A percentile compares a stretch with the other conserved stretches of the same genome.
phyloP scores from a whole-genome alignment of 805 yeast genomes.

The Vanderwaltozyma verrucispora region DNA sequence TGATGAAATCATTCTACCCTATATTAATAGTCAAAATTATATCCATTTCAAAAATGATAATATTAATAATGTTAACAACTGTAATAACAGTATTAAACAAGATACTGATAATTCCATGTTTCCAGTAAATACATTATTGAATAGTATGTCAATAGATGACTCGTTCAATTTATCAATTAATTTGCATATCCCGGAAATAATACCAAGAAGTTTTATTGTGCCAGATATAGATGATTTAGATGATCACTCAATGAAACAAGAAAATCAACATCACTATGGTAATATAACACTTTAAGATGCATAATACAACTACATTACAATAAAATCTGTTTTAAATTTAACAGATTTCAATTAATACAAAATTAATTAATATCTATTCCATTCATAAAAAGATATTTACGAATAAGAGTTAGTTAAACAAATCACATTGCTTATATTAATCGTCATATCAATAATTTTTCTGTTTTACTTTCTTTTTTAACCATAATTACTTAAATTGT shows the following conservation, averaged over 20 bases:
- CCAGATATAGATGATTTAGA: background rate
- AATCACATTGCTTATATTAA: too few relatives aligned
- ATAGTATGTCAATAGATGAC: constrained; percentile 17
- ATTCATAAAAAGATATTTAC: too few relatives aligned
- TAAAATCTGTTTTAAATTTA: too few relatives aligned
- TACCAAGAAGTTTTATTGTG: constrained; percentile 15
- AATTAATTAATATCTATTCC: too few relatives aligned
- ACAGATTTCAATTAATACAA: too few relatives aligned
- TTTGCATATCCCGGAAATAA: constrained; percentile 5
- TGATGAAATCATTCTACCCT: background rate
- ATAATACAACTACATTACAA: too few relatives aligned
- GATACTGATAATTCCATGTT: background rate
- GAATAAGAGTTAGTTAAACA: too few relatives aligned
- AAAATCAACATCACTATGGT: constrained; percentile 6
- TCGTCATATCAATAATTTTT: too few relatives aligned
- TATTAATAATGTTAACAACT: background rate
- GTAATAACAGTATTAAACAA: background rate
- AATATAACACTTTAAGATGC: constrained; percentile 8
- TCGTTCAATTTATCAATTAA: constrained; percentile 6
- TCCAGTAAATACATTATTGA: constrained; percentile 8
- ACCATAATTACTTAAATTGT: too few relatives aligned
- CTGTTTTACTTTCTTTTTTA: too few relatives aligned
- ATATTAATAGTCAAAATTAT: constrained; percentile 1
- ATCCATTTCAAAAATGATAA: constrained; percentile 1
- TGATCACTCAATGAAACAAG: background rate